phyloP scores from a whole-genome alignment of 345 rosid genomes.

The Melaleuca quinquenervia region DNA sequence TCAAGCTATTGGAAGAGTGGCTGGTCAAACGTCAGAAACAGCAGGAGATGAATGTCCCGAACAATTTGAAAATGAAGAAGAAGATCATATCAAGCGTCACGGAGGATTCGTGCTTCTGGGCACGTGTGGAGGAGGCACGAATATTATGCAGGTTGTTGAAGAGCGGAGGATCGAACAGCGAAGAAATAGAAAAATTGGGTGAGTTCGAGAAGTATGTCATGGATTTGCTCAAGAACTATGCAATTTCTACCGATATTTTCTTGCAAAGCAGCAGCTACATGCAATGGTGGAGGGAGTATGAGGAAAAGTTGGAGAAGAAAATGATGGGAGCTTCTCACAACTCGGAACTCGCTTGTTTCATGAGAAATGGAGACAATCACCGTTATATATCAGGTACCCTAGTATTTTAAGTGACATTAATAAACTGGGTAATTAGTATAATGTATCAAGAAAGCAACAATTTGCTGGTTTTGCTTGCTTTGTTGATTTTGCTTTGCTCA shows the following conservation, averaged over 20 bases:
- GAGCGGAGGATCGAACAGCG: not conserved
- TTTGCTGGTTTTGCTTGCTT: not conserved
- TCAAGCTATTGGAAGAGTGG: conserved; percentile 41
- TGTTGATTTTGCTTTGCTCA: not conserved
- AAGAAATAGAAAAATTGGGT: conserved; percentile 4
- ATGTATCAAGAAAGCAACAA: not conserved
- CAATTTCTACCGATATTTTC: conserved; percentile 68
- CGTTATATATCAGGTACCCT: conserved; percentile 7
- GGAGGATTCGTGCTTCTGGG: conserved; percentile 80
- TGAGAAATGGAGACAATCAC: conserved; percentile 13
- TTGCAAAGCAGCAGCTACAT: conserved; percentile 43
- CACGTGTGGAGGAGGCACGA: conserved; percentile 60
- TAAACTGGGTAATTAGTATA: not conserved
- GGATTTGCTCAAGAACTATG: conserved; percentile 20
- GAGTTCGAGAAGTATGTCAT: conserved; percentile 29
- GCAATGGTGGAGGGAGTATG: conserved; percentile 56
- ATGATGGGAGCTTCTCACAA: not conserved
- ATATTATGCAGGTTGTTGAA: conserved; percentile 4
- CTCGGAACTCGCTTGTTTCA: conserved; percentile 20
- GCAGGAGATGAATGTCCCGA: not conserved
- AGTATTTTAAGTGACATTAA: not conserved
- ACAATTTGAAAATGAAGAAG: not conserved
- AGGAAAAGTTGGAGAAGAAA: not conserved
- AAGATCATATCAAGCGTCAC: conserved; percentile 19
- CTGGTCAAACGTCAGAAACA: not conserved